A percentile compares a stretch with the other conserved stretches of the same genome.
Evolutionary conservation across 2,329 filamentous ascomycete genomes (phyloP).

Genomic region (Diaporthe aspalathi): DNA sequence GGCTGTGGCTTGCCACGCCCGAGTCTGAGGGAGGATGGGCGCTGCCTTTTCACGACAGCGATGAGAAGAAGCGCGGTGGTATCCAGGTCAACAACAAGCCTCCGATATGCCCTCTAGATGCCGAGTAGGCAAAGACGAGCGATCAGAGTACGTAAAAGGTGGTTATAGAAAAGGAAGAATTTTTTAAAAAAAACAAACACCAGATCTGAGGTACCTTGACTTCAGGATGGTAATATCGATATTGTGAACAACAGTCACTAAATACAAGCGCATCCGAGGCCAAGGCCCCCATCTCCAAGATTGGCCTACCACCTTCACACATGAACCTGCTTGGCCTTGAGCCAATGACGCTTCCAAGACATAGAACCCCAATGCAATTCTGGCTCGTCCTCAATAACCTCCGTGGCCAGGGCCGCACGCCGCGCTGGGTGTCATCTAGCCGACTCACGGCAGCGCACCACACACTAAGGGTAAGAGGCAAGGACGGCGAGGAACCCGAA

Average conservation of each 20-base stretch:
- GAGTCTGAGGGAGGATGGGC: constrained; percentile 87
- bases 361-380: neutral
- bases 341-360: neutral
- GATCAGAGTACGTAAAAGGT: constrained; percentile 51
- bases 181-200: neutral
- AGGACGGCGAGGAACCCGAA: too few species aligned
- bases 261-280: too few species aligned
- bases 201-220: neutral
- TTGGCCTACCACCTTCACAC: too few species aligned
- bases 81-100: constrained; percentile 87
- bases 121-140: constrained; percentile 71
- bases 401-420: neutral
- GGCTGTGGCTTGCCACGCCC: constrained; percentile 86
- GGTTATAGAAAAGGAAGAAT: neutral
- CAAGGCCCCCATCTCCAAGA: too few species aligned
- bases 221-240: too few species aligned
- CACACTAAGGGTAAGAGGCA: too few species aligned
- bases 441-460: neutral
- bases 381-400: neutral
- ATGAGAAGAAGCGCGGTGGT: constrained; percentile 87
- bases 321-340: too few species aligned
- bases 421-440: neutral
- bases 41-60: constrained; percentile 82
- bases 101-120: constrained; percentile 80
- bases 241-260: too few species aligned